phyloP scores from a whole-genome alignment of 2,329 filamentous ascomycete genomes.

The Scedosporium apiospermum region DNA sequence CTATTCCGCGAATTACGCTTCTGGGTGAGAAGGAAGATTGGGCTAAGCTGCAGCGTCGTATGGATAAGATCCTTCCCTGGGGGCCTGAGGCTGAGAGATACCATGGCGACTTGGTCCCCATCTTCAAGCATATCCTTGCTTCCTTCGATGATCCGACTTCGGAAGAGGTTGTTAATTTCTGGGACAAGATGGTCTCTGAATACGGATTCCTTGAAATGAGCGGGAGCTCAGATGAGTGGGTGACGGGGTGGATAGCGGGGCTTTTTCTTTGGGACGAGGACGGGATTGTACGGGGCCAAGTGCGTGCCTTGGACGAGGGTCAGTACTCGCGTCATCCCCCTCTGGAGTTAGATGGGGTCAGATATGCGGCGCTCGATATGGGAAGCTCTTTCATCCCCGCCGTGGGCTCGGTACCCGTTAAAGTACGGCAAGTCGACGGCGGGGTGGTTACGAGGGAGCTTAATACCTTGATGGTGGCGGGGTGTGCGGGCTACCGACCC shows the following conservation, averaged over 20 bases:
- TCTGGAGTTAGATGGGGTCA: background rate
- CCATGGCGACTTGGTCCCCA: constrained; percentile 22
- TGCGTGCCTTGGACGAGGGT: background rate
- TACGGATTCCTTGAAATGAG: background rate
- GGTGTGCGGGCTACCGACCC: background rate
- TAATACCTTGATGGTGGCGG: background rate
- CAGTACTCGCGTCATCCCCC: background rate
- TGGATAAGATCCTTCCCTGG: constrained; percentile 26
- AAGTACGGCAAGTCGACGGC: background rate
- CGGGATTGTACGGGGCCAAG: background rate
- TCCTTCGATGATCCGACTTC: constrained; percentile 22
- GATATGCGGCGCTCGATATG: background rate
- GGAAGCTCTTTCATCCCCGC: background rate
- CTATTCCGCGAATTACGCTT: constrained; percentile 40
- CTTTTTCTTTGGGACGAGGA: background rate
- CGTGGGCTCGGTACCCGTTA: background rate
- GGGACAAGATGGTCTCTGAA: constrained; percentile 16
- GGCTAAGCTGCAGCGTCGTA: constrained; percentile 18
- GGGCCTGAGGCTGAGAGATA: constrained; percentile 26
- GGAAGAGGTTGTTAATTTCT: constrained; percentile 23
- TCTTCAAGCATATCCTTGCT: constrained; percentile 27
- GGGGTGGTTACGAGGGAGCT: background rate
- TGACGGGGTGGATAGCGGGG: background rate
- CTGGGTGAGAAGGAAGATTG: constrained; percentile 38
- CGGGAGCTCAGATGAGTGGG: background rate